Conservation (phyloP, 495 filamentous ascomycete species). For the Hypomontagnella submonticulosa region DNA sequence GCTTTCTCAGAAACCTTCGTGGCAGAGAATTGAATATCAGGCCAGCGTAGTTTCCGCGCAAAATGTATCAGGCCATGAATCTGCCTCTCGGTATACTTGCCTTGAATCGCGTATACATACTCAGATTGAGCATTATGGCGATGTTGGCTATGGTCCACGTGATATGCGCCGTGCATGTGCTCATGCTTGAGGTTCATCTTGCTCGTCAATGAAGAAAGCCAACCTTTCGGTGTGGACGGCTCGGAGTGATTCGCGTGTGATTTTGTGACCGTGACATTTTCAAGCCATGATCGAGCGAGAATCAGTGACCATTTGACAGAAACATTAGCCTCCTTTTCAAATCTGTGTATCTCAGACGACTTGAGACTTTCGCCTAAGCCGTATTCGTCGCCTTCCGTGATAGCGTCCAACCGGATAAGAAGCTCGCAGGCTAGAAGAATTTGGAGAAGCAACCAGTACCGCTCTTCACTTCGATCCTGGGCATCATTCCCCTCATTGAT, state of each 20-base stretch:
- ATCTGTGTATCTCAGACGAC: constrained; percentile 68
- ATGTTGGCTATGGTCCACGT: constrained; percentile 47
- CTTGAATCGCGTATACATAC: constrained; percentile 55
- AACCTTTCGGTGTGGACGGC: constrained; percentile 55
- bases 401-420: constrained; percentile 76
- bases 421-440: constrained; percentile 82
- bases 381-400: constrained; percentile 68
- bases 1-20: constrained; percentile 55
- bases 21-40: constrained; percentile 54
- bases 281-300: constrained; percentile 77
- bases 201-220: constrained; percentile 65
- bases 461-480: constrained; percentile 60
- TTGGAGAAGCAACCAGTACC: constrained; percentile 84
- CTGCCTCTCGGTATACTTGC: constrained; percentile 61
- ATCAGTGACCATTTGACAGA: constrained; percentile 85
- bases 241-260: constrained; percentile 47
- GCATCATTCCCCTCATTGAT: constrained; percentile 53
- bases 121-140: constrained; percentile 47
- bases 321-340: constrained; percentile 70
- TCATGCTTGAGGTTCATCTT: constrained; percentile 59
- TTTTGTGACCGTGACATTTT: constrained; percentile 70
- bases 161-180: constrained; percentile 47
- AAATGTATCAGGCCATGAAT: constrained; percentile 67
- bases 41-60: constrained; percentile 67
- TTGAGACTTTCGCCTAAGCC: constrained; percentile 59